Conservation (phyloP, 108 stramenopile genomes). For the Parietichytrium sp. region DNA sequence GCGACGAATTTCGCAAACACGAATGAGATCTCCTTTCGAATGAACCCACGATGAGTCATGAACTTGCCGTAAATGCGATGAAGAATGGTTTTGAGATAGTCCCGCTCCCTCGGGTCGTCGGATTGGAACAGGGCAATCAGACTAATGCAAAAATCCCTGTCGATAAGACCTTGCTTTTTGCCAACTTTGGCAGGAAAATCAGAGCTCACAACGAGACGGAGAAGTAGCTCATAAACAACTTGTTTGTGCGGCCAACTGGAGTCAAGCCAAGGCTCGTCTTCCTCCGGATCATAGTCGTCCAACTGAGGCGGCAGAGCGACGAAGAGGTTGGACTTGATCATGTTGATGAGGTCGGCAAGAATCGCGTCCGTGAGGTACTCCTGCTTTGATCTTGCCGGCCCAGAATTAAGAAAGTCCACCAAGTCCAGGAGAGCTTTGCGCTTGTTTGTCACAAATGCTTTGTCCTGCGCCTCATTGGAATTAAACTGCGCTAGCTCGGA, state of each 20-base stretch:
- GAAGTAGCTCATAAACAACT: conserved; percentile 97
- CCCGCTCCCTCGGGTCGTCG: conserved; percentile 97
- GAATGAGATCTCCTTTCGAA: conserved; percentile 92
- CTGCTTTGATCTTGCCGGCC: conserved; percentile 79
- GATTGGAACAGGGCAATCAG: conserved; percentile 80
- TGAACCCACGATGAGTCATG: conserved; percentile 94
- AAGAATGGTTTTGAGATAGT: conserved; percentile 96
- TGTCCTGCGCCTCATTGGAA: conserved; percentile 1
- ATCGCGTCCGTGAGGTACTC: conserved; percentile 92
- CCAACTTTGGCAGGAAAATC: conserved; percentile 97
- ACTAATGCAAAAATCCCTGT: conserved; percentile 14
- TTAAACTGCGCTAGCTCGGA: background rate
- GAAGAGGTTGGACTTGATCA: conserved; percentile 91
- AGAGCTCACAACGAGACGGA: conserved; percentile 89
- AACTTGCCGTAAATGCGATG: conserved; percentile 99
- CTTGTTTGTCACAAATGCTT: conserved; percentile 68
- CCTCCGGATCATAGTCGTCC: conserved; percentile 97
- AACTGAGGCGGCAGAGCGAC: conserved; percentile 92
- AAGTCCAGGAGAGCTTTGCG: conserved; percentile 93
- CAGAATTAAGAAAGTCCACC: conserved; percentile 93
- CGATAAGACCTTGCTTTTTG: conserved; percentile 61
- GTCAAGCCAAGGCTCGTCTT: conserved; percentile 95
- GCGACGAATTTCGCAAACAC: conserved; percentile 95
- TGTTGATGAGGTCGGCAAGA: conserved; percentile 79
- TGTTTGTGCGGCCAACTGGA: conserved; percentile 95